Evolutionary conservation across 768 basidiomycete species (phyloP).

Genomic region (Dendrothele bispora): DNA sequence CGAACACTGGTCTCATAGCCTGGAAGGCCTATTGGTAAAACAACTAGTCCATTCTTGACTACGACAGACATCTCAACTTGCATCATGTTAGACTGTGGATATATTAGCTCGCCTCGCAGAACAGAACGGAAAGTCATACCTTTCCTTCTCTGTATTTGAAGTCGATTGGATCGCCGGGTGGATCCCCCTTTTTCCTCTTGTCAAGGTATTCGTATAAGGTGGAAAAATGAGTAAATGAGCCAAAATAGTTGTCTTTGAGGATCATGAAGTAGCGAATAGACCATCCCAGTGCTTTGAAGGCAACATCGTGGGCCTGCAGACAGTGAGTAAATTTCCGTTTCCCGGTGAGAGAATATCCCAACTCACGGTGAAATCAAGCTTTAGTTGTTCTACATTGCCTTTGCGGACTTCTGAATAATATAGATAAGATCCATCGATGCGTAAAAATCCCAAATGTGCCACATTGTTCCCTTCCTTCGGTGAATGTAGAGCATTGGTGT

Average conservation of each 20-base stretch:
- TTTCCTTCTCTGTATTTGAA: slow-evolving; percentile 79
- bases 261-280: slow-evolving; percentile 86
- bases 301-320: slow-evolving; percentile 49
- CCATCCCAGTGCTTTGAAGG: slow-evolving; percentile 83
- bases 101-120: background rate
- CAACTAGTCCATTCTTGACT: slow-evolving; percentile 50
- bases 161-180: slow-evolving; percentile 79
- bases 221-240: slow-evolving; percentile 89
- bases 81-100: slow-evolving; percentile 74
- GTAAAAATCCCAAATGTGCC: slow-evolving; percentile 56
- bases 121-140: slow-evolving; percentile 40
- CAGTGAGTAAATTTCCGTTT: background rate
- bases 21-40: slow-evolving; percentile 68
- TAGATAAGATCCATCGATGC: slow-evolving; percentile 68
- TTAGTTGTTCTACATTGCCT: slow-evolving; percentile 79
- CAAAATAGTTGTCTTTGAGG: slow-evolving; percentile 91
- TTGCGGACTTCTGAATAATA: slow-evolving; percentile 67
- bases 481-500: slow-evolving; percentile 73
- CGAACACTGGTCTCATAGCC: slow-evolving; percentile 48
- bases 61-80: slow-evolving; percentile 67
- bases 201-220: slow-evolving; percentile 85
- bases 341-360: background rate
- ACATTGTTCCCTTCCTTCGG: slow-evolving; percentile 61
- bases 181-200: slow-evolving; percentile 54
- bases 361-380: slow-evolving; percentile 61